Evolutionary conservation across 2,329 filamentous ascomycete species (phyloP).

Genomic region (Scleromitrula shiraiana): DNA sequence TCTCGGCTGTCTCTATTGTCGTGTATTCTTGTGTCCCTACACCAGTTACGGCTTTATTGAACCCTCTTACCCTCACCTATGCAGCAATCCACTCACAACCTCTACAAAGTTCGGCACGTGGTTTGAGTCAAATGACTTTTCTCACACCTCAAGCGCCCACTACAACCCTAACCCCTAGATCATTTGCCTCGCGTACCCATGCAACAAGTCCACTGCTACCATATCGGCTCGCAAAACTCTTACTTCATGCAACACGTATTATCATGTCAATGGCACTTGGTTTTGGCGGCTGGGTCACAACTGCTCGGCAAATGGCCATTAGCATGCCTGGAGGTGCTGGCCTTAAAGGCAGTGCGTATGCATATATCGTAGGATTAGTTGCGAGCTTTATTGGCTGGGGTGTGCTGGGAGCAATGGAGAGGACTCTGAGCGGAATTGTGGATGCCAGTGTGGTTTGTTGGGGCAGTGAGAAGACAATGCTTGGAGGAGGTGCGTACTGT

Average conservation of each 20-base stretch:
- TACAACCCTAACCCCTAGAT: conserved; percentile 57
- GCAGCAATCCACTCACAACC: conserved; percentile 88
- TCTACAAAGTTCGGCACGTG: conserved; percentile 67
- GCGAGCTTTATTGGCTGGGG: conserved; percentile 94
- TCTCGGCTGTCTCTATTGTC: conserved; percentile 56
- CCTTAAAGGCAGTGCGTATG: conserved; percentile 76
- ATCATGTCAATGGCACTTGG: conserved; percentile 86
- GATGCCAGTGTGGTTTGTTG: conserved; percentile 90
- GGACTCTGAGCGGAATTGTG: conserved; percentile 76
- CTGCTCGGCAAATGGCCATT: conserved; percentile 68
- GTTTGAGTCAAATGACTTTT: conserved; percentile 74
- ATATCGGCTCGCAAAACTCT: conserved; percentile 83
- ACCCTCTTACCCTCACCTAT: conserved; percentile 87
- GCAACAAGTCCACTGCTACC: conserved; percentile 57
- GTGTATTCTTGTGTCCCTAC: conserved; percentile 77
- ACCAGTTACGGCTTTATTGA: conserved; percentile 77
- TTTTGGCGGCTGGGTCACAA: conserved; percentile 94
- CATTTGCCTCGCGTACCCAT: conserved; percentile 38
- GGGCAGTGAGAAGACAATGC: conserved; percentile 74
- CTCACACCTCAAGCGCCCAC: conserved; percentile 66
- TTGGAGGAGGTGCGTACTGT: conserved; percentile 69
- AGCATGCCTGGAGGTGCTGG: conserved; percentile 42
- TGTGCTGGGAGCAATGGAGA: conserved; percentile 83
- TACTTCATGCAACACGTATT: conserved; percentile 83
- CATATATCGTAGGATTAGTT: conserved; percentile 86